Conservation (phyloP, 2,329 filamentous ascomycete species). For the Alternaria hordeiaustralica region DNA sequence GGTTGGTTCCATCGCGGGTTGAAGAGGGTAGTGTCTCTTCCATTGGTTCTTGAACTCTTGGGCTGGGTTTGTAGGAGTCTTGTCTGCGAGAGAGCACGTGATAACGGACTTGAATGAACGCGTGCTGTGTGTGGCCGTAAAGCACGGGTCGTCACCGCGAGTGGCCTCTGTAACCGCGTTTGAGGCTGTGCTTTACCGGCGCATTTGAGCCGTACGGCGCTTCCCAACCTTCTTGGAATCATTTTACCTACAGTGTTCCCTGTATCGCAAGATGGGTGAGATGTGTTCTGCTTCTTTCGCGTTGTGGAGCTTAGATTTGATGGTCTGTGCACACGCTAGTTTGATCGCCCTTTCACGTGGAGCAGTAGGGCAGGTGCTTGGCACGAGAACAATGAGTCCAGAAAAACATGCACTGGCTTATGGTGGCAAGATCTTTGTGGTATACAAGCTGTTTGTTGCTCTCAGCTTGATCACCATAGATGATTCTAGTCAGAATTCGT, state of each 20-base stretch:
- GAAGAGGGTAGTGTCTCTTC: not conserved
- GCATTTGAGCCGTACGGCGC: conserved; percentile 2
- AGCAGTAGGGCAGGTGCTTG: conserved; percentile 2
- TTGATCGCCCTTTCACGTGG: conserved; percentile 9
- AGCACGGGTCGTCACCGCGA: conserved; percentile 11
- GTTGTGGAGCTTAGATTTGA: not conserved
- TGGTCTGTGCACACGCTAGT: conserved; percentile 9
- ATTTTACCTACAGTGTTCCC: conserved; percentile 1
- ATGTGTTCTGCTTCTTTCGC: conserved; percentile 1
- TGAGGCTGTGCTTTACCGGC: conserved; percentile 1
- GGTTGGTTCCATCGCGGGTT: not conserved
- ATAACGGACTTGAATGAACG: conserved; percentile 13
- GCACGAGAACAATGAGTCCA: not conserved
- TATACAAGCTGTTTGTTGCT: not conserved
- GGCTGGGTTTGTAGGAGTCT: not conserved
- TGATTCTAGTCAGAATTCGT: not conserved
- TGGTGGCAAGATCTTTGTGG: not conserved
- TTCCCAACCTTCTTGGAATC: conserved; percentile 18
- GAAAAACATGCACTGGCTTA: not conserved
- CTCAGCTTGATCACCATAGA: not conserved
- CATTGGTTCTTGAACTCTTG: not conserved
- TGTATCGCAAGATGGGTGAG: not conserved
- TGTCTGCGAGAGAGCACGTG: conserved; percentile 23
- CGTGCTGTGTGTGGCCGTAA: conserved; percentile 22
- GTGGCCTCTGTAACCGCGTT: conserved; percentile 2